These are phyloP conservation scores for Paecilomyces sp. DNA, from an alignment of 2,329 filamentous ascomycete genomes.

Conservation along the genomic window DNA sequence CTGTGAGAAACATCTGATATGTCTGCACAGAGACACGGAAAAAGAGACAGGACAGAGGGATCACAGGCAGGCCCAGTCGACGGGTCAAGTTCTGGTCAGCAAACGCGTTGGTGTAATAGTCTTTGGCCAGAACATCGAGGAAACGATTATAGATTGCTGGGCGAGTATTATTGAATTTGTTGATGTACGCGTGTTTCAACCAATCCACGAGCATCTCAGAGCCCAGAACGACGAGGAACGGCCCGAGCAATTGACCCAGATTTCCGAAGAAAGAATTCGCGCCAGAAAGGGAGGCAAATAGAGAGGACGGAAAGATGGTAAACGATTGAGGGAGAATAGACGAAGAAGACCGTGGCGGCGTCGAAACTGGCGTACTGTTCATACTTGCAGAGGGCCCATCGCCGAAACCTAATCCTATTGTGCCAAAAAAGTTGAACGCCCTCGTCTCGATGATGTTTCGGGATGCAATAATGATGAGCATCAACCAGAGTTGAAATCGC, in stretches of 20 bases:
- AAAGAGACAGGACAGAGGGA: slow-evolving; percentile 88
- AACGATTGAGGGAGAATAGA: slow-evolving; percentile 87
- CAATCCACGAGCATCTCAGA: slow-evolving; percentile 96
- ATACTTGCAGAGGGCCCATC: slow-evolving; percentile 25
- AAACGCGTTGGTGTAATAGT: slow-evolving; percentile 97
- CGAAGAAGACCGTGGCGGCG: slow-evolving; percentile 49
- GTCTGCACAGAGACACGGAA: slow-evolving; percentile 92
- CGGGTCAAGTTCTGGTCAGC: slow-evolving; percentile 83
- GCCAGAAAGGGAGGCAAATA: slow-evolving; percentile 35
- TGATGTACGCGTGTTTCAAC: slow-evolving; percentile 96
- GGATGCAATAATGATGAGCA: slow-evolving; percentile 91
- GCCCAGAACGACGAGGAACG: slow-evolving; percentile 87
- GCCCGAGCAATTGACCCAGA: slow-evolving; percentile 75
- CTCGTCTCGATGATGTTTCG: slow-evolving; percentile 95
- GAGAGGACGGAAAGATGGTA: slow-evolving; percentile 61
- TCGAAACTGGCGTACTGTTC: slow-evolving; percentile 47
- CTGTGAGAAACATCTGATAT: slow-evolving; percentile 95
- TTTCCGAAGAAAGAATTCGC: slow-evolving; percentile 37
- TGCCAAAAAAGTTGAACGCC: slow-evolving; percentile 56
- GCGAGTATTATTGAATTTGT: slow-evolving; percentile 96
- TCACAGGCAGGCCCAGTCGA: slow-evolving; percentile 80
- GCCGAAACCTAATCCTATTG: slow-evolving; percentile 25
- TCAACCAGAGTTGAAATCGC: slow-evolving; percentile 94
- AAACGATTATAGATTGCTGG: slow-evolving; percentile 83
- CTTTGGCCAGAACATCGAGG: slow-evolving; percentile 88